A percentile compares a stretch with the other conserved stretches of the same genome.
phyloP scores from a whole-genome alignment of 495 filamentous ascomycete species.

The Rusavskia elegans region DNA sequence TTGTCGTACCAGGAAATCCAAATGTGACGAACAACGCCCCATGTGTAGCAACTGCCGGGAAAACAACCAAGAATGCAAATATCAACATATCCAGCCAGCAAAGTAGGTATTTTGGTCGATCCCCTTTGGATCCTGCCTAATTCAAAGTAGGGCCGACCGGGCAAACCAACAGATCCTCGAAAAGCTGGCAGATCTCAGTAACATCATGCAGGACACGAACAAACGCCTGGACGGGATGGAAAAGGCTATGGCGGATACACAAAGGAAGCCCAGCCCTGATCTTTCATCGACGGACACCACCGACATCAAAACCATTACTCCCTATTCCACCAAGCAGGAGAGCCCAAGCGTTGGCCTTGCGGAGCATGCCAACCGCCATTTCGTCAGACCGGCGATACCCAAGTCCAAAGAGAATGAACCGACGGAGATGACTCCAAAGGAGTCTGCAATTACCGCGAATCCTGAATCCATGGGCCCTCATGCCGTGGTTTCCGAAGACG shows the following conservation, averaged over 20 bases:
- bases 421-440: neutral
- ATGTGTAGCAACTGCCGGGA: constrained; percentile 44
- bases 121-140: neutral
- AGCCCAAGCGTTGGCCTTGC: neutral
- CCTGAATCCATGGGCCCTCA: neutral
- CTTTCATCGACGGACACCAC: neutral
- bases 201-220: constrained; percentile 5
- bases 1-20: constrained; percentile 45
- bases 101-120: constrained; percentile 26
- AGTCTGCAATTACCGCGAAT: neutral
- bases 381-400: constrained; percentile 9
- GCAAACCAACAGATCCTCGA: constrained; percentile 16
- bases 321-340: neutral
- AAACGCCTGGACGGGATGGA: constrained; percentile 12
- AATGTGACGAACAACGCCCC: constrained; percentile 45
- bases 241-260: neutral
- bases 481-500: neutral
- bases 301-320: neutral
- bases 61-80: constrained; percentile 36
- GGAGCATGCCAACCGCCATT: neutral
- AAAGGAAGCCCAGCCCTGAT: neutral
- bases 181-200: constrained; percentile 7
- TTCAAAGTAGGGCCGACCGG: constrained; percentile 10
- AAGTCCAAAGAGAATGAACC: constrained; percentile 35
- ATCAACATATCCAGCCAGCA: constrained; percentile 43